phyloP scores from a whole-genome alignment of 352 stramenopile genomes.

The Phytopythium mirpurense region DNA sequence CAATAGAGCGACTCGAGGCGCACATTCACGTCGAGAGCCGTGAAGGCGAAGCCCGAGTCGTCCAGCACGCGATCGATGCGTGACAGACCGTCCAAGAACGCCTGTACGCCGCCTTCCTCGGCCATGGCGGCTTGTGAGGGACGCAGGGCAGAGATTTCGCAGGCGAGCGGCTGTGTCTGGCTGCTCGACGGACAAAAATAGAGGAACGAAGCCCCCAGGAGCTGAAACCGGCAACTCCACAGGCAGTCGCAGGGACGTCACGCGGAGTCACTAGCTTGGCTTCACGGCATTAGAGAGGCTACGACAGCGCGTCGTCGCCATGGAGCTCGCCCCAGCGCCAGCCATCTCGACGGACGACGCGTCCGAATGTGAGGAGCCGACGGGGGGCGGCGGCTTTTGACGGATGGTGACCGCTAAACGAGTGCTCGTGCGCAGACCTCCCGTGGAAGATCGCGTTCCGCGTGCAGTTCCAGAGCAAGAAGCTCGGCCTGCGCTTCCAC shows the following conservation, averaged over 20 bases:
- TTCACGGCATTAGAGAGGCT: not conserved
- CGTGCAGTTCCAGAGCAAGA: constrained; percentile 78
- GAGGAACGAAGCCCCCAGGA: not conserved
- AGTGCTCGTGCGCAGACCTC: constrained; percentile 24
- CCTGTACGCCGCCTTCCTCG: constrained; percentile 29
- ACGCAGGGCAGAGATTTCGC: too few relatives aligned
- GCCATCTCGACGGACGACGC: constrained; percentile 40
- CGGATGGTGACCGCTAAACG: not conserved
- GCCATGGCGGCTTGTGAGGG: constrained; percentile 10
- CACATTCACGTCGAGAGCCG: constrained; percentile 59
- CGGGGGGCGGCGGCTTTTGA: not conserved
- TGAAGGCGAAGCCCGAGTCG: constrained; percentile 76
- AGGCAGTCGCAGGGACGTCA: not conserved
- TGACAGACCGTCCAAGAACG: constrained; percentile 63
- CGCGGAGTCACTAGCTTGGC: not conserved
- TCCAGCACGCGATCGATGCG: constrained; percentile 70
- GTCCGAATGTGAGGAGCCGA: constrained; percentile 27
- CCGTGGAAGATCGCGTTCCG: constrained; percentile 83
- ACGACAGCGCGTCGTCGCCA: constrained; percentile 6
- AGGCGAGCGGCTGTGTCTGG: too few relatives aligned
- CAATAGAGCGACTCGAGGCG: not conserved
- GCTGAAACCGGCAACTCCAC: not conserved
- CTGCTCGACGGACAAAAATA: not conserved
- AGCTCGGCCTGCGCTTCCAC: constrained; percentile 75
- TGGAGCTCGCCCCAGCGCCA: constrained; percentile 21